phyloP scores from a whole-genome alignment of 225 moss, liverwort and hornwort genomes.

The Ulota crispa region DNA sequence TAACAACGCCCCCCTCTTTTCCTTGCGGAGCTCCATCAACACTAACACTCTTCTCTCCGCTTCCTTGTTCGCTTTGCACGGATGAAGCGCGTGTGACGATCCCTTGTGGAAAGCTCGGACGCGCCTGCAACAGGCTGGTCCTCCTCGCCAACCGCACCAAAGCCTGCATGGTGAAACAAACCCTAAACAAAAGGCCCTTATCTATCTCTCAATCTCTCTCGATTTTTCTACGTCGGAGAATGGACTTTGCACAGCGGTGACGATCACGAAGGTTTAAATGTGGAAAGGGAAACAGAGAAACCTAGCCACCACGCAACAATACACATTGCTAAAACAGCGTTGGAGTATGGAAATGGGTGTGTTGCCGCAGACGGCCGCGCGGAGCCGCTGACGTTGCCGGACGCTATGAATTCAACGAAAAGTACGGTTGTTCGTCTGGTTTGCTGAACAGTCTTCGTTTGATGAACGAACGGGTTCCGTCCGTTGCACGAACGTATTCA shows the following conservation, averaged over 20 bases:
- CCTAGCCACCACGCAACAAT: constrained; percentile 12
- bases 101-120: constrained; percentile 32
- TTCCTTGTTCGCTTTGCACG: constrained; percentile 18
- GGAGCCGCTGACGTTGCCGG: background rate
- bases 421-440: background rate
- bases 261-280: background rate
- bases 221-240: background rate
- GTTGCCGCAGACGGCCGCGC: background rate
- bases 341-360: background rate
- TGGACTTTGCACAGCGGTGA: background rate
- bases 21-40: background rate
- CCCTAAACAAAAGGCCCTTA: background rate
- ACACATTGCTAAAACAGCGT: background rate
- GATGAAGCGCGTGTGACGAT: constrained; percentile 17
- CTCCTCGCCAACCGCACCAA: constrained; percentile 49
- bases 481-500: background rate
- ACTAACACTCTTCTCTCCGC: background rate
- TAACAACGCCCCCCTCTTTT: background rate
- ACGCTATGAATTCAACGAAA: background rate
- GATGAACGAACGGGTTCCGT: background rate
- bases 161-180: constrained; percentile 40
- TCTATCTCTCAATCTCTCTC: background rate
- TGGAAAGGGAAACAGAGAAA: background rate
- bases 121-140: constrained; percentile 41
- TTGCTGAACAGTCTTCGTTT: background rate